Percentiles rank a stretch among this genome's conserved stretches.
These are phyloP conservation scores for Sinapis alba DNA, from an alignment of 441 rosid genomes.

Conservation along the genomic window DNA sequence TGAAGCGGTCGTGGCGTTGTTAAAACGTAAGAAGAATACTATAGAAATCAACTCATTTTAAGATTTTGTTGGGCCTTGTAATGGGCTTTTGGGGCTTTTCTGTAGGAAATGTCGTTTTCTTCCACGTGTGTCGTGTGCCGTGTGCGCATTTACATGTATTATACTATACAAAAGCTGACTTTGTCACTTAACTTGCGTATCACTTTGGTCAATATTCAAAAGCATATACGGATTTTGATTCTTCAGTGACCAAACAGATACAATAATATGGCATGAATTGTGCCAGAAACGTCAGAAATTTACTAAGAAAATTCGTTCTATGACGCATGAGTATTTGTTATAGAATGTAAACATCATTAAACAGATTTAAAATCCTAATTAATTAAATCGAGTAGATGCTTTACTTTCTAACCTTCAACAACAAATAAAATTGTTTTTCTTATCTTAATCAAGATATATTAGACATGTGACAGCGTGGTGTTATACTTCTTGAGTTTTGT, in stretches of 20 bases:
- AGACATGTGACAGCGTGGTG: neutral
- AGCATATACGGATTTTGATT: slow-evolving; percentile 26
- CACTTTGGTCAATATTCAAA: neutral
- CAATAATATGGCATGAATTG: slow-evolving; percentile 4
- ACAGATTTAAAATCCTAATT: neutral
- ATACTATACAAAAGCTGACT: slow-evolving; percentile 9
- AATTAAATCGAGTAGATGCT: neutral
- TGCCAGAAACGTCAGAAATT: neutral
- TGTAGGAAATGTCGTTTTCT: neutral
- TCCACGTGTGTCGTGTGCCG: slow-evolving; percentile 26
- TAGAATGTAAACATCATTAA: neutral
- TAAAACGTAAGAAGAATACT: slow-evolving; percentile 10
- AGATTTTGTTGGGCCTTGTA: slow-evolving; percentile 8
- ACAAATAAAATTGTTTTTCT: neutral
- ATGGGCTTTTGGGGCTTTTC: slow-evolving; percentile 22
- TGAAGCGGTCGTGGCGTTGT: slow-evolving; percentile 37
- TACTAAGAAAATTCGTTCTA: neutral
- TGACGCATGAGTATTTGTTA: neutral
- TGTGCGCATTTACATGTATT: neutral
- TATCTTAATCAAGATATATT: neutral
- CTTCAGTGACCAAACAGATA: neutral
- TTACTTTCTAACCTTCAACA: neutral
- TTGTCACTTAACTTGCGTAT: neutral
- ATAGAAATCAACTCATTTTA: slow-evolving; percentile 27
- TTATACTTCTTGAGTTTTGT: neutral